Conservation (phyloP, 495 filamentous ascomycete genomes). For the Schizothecium vesticola region DNA sequence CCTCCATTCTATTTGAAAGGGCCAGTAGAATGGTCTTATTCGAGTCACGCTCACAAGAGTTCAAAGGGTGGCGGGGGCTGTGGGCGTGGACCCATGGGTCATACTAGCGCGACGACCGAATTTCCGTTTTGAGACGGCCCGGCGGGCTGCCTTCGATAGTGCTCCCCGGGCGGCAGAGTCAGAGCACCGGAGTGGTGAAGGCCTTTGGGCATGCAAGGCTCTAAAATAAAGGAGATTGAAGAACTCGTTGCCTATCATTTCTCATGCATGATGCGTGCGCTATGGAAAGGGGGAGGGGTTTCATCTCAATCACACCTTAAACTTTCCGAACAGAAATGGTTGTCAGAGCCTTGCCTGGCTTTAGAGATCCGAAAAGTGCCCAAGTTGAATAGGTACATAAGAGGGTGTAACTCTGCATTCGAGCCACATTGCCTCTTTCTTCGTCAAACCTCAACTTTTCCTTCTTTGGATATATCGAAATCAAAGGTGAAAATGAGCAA, state of each 20-base stretch:
- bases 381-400: neutral
- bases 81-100: too few relatives aligned
- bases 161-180: neutral
- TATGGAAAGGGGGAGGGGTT: neutral
- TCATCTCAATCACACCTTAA: neutral
- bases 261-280: neutral
- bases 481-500: neutral
- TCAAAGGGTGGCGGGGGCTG: neutral
- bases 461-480: neutral
- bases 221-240: neutral
- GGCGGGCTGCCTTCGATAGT: neutral
- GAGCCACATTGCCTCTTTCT: neutral
- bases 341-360: neutral
- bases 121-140: neutral
- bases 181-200: neutral
- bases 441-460: neutral
- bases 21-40: neutral
- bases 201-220: neutral
- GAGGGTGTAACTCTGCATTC: neutral
- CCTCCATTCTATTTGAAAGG: too few relatives aligned
- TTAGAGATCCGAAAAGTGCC: neutral
- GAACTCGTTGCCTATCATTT: neutral
- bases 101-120: neutral
- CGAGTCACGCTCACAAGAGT: neutral
- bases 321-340: neutral